Percentiles rank a stretch among this genome's conserved stretches.
These are phyloP conservation scores for Diplodia intermedia DNA, from an alignment of 2,329 filamentous ascomycete species.

Conservation along the genomic window DNA sequence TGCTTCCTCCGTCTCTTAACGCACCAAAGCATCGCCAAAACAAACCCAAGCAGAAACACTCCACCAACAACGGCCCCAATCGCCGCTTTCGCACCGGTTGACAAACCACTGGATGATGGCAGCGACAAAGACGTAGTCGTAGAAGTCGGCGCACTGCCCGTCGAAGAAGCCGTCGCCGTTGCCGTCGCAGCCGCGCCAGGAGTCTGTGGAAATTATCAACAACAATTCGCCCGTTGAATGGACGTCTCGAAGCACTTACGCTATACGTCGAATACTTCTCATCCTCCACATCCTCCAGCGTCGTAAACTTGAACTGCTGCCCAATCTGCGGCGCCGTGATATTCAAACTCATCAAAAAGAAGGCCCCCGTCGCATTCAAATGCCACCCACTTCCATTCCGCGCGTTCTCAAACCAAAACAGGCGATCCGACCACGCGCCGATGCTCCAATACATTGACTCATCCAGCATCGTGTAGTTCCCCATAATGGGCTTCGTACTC, in stretches of 20 bases:
- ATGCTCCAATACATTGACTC: constrained; percentile 29
- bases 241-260: neutral
- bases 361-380: constrained; percentile 17
- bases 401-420: constrained; percentile 31
- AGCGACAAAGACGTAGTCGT: neutral
- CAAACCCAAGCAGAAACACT: neutral
- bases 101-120: constrained; percentile 3
- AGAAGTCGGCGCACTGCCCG: neutral
- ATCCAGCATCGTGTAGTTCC: constrained; percentile 14
- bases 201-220: neutral
- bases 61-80: constrained; percentile 24
- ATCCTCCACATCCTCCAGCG: constrained; percentile 20
- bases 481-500: constrained; percentile 28
- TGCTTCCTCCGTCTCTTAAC: neutral
- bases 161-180: neutral
- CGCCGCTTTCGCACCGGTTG: constrained; percentile 12
- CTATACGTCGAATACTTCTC: constrained; percentile 24
- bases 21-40: neutral
- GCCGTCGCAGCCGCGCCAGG: constrained; percentile 3
- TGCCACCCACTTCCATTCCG: constrained; percentile 30
- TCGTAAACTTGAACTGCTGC: constrained; percentile 29
- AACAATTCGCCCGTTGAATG: neutral
- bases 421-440: constrained; percentile 22
- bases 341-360: constrained; percentile 26
- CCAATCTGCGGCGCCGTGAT: constrained; percentile 23